phyloP scores from a whole-genome alignment of 257 asterid genomes.

The Solanum appendiculatum region DNA sequence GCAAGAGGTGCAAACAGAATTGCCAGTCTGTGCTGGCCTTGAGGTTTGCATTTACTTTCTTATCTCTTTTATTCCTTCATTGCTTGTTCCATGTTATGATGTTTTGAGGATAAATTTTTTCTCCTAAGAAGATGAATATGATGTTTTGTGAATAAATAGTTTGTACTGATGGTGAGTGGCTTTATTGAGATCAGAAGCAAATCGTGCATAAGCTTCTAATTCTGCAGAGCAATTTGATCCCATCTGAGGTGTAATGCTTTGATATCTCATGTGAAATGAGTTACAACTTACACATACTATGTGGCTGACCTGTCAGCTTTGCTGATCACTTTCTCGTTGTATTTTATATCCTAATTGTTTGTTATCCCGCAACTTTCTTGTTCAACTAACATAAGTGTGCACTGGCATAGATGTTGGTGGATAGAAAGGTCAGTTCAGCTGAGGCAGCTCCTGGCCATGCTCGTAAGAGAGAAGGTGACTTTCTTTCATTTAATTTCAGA shows the following conservation, averaged over 20 bases:
- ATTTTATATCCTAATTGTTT: neutral
- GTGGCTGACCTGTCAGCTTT: neutral
- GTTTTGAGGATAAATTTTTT: neutral
- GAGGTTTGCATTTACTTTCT: constrained; percentile 48
- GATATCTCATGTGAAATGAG: neutral
- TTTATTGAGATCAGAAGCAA: neutral
- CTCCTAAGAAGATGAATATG: neutral
- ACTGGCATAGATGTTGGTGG: constrained; percentile 52
- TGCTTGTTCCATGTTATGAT: neutral
- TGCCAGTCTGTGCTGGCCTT: constrained; percentile 78
- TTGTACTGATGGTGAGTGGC: neutral
- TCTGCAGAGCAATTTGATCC: neutral
- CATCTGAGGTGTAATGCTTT: neutral
- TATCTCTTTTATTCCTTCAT: neutral
- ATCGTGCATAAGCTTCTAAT: neutral
- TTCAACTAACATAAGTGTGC: neutral
- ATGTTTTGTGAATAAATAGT: neutral
- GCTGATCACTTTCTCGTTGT: neutral
- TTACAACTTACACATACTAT: neutral
- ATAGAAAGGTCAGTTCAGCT: constrained; percentile 24
- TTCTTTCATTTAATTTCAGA: neutral
- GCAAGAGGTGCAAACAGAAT: constrained; percentile 36
- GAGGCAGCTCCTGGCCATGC: constrained; percentile 13
- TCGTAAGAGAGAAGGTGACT: constrained; percentile 53
- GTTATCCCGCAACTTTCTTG: neutral